Percentiles rank a stretch among this genome's conserved stretches.
phyloP scores from a whole-genome alignment of 1,139 yeast species.

The Suhomyces atakaporum region DNA sequence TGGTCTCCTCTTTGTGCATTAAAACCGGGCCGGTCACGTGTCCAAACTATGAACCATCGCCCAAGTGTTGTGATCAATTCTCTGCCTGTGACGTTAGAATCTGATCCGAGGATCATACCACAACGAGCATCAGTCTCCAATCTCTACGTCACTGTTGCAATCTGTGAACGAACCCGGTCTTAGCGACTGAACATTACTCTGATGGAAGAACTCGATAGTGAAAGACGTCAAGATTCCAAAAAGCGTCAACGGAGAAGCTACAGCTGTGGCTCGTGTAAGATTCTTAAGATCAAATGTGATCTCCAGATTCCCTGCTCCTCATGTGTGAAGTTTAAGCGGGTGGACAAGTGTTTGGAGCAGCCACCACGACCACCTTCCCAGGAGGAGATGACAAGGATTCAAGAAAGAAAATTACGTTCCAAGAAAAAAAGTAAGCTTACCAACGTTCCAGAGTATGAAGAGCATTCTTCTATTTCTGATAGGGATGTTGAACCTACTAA shows the following conservation, averaged over 20 bases:
- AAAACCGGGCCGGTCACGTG: too few species aligned
- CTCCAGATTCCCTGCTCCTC: conserved; percentile 51
- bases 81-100: too few species aligned
- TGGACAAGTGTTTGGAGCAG: conserved; percentile 35
- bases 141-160: too few species aligned
- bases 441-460: conserved; percentile 2
- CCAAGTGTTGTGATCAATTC: too few species aligned
- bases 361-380: conserved; percentile 53
- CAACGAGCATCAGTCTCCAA: too few species aligned
- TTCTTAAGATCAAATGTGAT: conserved; percentile 56
- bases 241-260: conserved; percentile 50
- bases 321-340: conserved; percentile 47
- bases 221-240: conserved; percentile 11
- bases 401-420: conserved; percentile 19
- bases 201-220: conserved; percentile 5
- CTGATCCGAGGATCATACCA: too few species aligned
- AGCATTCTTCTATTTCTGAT: not conserved
- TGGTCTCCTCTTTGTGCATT: too few species aligned
- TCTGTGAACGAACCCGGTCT: too few species aligned
- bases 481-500: too few species aligned
- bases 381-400: conserved; percentile 23
- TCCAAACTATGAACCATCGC: too few species aligned
- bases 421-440: conserved; percentile 10
- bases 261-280: conserved; percentile 59
- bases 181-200: too few species aligned